These are phyloP conservation scores for Aspergillus niger DNA, from an alignment of 2,329 filamentous ascomycete genomes.

Conservation along the genomic window DNA sequence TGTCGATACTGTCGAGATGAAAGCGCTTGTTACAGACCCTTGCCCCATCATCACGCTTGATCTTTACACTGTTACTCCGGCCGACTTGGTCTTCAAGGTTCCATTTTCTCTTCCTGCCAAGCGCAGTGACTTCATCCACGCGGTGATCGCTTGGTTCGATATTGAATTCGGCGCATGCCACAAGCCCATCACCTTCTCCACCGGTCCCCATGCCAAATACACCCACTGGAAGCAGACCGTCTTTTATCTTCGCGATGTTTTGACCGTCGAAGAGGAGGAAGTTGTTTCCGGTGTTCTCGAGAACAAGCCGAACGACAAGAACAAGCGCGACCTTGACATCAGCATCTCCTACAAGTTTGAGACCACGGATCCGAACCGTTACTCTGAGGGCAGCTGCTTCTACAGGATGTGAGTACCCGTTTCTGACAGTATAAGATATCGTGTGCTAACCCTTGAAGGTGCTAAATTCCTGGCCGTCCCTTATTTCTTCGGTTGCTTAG, in stretches of 20 bases:
- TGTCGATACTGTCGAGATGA: constrained; percentile 96
- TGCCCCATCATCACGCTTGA: constrained; percentile 82
- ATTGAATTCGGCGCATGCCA: constrained; percentile 98
- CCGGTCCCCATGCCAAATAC: constrained; percentile 96
- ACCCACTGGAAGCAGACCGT: constrained; percentile 99
- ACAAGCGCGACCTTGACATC: constrained; percentile 93
- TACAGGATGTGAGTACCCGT: constrained; percentile 67
- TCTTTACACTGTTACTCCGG: constrained; percentile 82
- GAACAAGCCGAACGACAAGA: constrained; percentile 90
- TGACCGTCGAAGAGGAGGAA: constrained; percentile 89
- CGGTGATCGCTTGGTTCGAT: constrained; percentile 97
- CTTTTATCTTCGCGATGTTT: constrained; percentile 91
- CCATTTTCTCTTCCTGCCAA: constrained; percentile 75
- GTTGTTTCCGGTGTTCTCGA: constrained; percentile 70
- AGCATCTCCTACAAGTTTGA: constrained; percentile 79
- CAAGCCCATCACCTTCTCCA: constrained; percentile 96
- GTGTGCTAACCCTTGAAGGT: constrained; percentile 34
- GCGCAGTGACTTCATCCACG: constrained; percentile 93
- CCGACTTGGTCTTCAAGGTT: constrained; percentile 79
- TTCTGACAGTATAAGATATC: background rate
- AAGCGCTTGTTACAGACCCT: constrained; percentile 94
- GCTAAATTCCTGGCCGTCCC: constrained; percentile 25
- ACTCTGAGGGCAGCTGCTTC: constrained; percentile 67
- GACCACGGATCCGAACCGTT: constrained; percentile 71
- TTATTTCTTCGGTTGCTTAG: constrained; percentile 16